These are phyloP conservation scores for Endogone sp. DNA, from an alignment of 192 early-diverging fungal genomes.

Conservation along the genomic window DNA sequence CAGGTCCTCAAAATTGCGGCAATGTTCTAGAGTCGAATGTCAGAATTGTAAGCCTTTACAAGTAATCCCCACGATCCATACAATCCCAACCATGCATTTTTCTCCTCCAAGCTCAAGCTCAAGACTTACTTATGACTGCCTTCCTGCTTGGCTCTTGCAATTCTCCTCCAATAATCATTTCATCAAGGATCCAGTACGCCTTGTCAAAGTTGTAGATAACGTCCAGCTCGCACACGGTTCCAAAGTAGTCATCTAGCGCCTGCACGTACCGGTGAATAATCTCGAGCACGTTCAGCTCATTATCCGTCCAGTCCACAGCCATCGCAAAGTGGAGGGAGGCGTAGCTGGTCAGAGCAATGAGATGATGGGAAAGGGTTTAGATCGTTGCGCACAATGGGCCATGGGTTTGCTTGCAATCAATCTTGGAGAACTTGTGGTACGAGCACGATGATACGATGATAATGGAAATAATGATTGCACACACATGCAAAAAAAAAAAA, in stretches of 20 bases:
- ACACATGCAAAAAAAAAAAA: too few species aligned
- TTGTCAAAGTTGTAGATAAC: slow-evolving; percentile 51
- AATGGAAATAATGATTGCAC: too few species aligned
- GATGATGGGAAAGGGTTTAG: slow-evolving; percentile 1
- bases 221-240: slow-evolving; percentile 51
- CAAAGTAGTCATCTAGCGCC: slow-evolving; percentile 51
- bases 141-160: not conserved
- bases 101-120: too few species aligned
- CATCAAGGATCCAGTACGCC: slow-evolving; percentile 1
- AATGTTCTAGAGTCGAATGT: not conserved
- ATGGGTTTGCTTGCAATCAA: slow-evolving; percentile 3
- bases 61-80: too few species aligned
- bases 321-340: slow-evolving; percentile 47
- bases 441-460: too few species aligned
- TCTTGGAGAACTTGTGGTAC: not conserved
- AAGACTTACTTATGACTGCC: not conserved
- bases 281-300: slow-evolving; percentile 45
- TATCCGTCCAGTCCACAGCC: slow-evolving; percentile 48
- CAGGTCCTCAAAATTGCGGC: not conserved
- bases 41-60: too few species aligned
- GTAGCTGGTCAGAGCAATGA: slow-evolving; percentile 25
- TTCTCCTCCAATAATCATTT: not conserved
- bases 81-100: too few species aligned
- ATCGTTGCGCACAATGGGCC: not conserved
- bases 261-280: slow-evolving; percentile 51